These are phyloP conservation scores for Geotrichum cucujoidarum DNA, from an alignment of 1,139 yeast genomes.

Conservation along the genomic window DNA sequence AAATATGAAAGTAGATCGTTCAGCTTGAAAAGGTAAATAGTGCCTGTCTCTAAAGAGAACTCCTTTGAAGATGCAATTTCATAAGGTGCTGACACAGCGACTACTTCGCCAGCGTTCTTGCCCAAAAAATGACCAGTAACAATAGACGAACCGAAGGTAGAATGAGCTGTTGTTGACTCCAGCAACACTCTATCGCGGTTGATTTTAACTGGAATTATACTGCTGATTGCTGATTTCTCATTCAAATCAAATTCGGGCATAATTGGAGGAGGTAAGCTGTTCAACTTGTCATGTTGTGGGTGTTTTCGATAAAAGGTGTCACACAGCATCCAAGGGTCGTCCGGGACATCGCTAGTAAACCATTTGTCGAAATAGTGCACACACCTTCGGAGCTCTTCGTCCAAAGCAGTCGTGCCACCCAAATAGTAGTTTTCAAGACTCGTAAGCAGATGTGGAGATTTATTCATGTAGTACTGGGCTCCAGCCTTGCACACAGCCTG, in stretches of 20 bases:
- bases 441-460: slow-evolving; percentile 44
- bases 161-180: too few relatives aligned
- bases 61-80: slow-evolving; percentile 33
- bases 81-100: slow-evolving; percentile 49
- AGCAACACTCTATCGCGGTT: background rate
- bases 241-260: background rate
- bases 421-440: slow-evolving; percentile 45
- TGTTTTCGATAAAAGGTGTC: slow-evolving; percentile 35
- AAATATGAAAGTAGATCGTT: background rate
- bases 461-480: background rate
- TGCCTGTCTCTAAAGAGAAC: slow-evolving; percentile 9
- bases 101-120: slow-evolving; percentile 30
- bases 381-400: slow-evolving; percentile 40
- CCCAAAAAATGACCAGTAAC: slow-evolving; percentile 41
- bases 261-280: background rate
- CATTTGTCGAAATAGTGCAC: slow-evolving; percentile 38
- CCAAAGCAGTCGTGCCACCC: slow-evolving; percentile 50
- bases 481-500: slow-evolving; percentile 5
- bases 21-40: slow-evolving; percentile 9
- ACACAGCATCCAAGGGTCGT: slow-evolving; percentile 45
- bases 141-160: slow-evolving; percentile 42
- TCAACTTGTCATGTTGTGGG: background rate
- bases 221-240: too few relatives aligned
- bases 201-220: too few relatives aligned
- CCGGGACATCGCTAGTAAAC: slow-evolving; percentile 37